phyloP scores from a whole-genome alignment of 495 filamentous ascomycete species.

The Aspergillus bertholletiae region DNA sequence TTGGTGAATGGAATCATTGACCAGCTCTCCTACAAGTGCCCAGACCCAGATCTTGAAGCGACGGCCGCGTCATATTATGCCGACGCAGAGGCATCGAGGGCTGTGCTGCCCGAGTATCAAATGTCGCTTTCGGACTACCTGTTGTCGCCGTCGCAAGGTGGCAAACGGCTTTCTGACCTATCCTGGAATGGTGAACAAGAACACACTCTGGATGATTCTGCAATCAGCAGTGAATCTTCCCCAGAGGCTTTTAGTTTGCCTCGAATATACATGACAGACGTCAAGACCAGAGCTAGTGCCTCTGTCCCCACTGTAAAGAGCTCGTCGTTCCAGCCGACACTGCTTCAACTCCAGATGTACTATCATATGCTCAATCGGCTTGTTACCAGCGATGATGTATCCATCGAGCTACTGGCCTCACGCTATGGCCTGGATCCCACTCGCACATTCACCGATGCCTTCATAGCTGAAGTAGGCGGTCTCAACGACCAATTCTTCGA shows the following conservation, averaged over 20 bases:
- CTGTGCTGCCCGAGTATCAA: constrained; percentile 48
- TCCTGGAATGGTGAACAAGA: constrained; percentile 7
- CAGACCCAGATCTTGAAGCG: constrained; percentile 65
- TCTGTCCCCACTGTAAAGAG: constrained; percentile 59
- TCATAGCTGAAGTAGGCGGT: constrained; percentile 72
- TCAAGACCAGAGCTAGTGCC: constrained; percentile 72
- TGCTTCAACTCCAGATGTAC: constrained; percentile 88
- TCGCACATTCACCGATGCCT: constrained; percentile 67
- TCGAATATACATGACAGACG: constrained; percentile 74
- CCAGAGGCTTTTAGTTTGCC: constrained; percentile 26
- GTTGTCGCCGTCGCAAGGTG: constrained; percentile 38
- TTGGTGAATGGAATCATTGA: constrained; percentile 90
- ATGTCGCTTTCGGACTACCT: constrained; percentile 50
- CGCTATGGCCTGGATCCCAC: constrained; percentile 66
- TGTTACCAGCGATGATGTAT: constrained; percentile 62
- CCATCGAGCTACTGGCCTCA: constrained; percentile 60
- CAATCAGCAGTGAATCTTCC: constrained; percentile 15
- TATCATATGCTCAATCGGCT: constrained; percentile 78
- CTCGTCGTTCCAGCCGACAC: constrained; percentile 68
- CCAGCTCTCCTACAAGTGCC: constrained; percentile 73
- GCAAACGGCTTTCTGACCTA: constrained; percentile 32
- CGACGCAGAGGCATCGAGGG: constrained; percentile 28
- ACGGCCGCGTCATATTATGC: constrained; percentile 35
- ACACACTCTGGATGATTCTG: constrained; percentile 5
- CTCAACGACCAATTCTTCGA: constrained; percentile 60